Conservation (phyloP, 2,329 filamentous ascomycete genomes). For the Alternaria burnsii region DNA sequence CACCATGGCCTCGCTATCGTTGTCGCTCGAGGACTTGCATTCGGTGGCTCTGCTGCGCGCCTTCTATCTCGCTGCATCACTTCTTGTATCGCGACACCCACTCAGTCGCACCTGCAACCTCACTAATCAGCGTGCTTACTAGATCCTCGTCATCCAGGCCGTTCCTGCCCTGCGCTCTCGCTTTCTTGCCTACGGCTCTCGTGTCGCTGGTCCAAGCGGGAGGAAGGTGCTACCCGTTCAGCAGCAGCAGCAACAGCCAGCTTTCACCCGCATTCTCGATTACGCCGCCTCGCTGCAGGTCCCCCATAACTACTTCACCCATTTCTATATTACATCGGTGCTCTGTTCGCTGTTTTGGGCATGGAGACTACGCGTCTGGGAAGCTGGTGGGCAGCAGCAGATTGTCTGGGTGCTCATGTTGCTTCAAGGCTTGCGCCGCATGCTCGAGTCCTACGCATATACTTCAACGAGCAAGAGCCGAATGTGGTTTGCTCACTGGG, state of each 20-base stretch:
- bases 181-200: slow-evolving; percentile 69
- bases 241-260: slow-evolving; percentile 20
- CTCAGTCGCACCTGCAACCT: slow-evolving; percentile 21
- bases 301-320: slow-evolving; percentile 87
- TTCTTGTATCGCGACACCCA: slow-evolving; percentile 51
- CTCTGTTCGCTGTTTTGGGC: slow-evolving; percentile 78
- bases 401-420: slow-evolving; percentile 77
- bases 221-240: slow-evolving; percentile 10
- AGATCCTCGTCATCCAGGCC: slow-evolving; percentile 62
- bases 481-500: slow-evolving; percentile 89
- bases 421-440: slow-evolving; percentile 75
- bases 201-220: slow-evolving; percentile 47
- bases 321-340: slow-evolving; percentile 83
- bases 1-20: background rate
- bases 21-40: slow-evolving; percentile 17
- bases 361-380: slow-evolving; percentile 63
- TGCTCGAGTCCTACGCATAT: slow-evolving; percentile 77
- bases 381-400: slow-evolving; percentile 63
- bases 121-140: slow-evolving; percentile 43
- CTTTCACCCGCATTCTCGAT: slow-evolving; percentile 55
- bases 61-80: slow-evolving; percentile 50
- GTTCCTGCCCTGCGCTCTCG: slow-evolving; percentile 62
- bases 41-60: slow-evolving; percentile 41
- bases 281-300: slow-evolving; percentile 66
- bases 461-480: slow-evolving; percentile 73